Evolutionary conservation across 2,329 filamentous ascomycete species (phyloP).

Genomic region (Orbilia ellipsospora): DNA sequence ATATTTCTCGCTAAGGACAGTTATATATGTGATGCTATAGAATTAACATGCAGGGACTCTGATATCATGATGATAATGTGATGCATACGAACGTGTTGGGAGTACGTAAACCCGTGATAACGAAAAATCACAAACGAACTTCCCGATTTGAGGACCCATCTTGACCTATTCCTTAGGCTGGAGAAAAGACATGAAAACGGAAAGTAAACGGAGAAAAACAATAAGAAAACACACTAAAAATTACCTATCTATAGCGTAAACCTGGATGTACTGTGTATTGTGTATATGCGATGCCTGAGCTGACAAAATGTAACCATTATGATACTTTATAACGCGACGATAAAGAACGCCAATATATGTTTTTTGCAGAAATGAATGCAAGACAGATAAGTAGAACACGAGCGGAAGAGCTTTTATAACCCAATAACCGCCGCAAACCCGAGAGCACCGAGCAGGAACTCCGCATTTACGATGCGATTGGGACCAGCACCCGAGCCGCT

Average conservation of each 20-base stretch:
- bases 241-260: conserved; percentile 24
- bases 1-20: conserved; percentile 19
- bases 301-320: conserved; percentile 23
- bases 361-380: too few species aligned
- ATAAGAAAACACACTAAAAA: neutral
- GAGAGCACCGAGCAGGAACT: conserved; percentile 33
- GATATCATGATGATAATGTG: conserved; percentile 20
- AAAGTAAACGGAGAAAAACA: conserved; percentile 13
- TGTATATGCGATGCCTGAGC: conserved; percentile 17
- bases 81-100: conserved; percentile 7
- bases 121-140: conserved; percentile 15
- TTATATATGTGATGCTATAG: conserved; percentile 6
- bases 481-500: conserved; percentile 19
- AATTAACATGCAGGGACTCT: conserved; percentile 15
- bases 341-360: conserved; percentile 14
- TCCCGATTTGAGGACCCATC: conserved; percentile 13
- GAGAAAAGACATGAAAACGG: conserved; percentile 6
- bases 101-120: conserved; percentile 12
- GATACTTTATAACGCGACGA: conserved; percentile 15
- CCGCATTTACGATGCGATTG: conserved; percentile 36
- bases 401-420: conserved; percentile 10
- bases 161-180: neutral
- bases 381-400: neutral
- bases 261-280: neutral
- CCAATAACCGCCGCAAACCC: conserved; percentile 45